Conservation (phyloP, 257 asterid species). For the Apocynum venetum region DNA sequence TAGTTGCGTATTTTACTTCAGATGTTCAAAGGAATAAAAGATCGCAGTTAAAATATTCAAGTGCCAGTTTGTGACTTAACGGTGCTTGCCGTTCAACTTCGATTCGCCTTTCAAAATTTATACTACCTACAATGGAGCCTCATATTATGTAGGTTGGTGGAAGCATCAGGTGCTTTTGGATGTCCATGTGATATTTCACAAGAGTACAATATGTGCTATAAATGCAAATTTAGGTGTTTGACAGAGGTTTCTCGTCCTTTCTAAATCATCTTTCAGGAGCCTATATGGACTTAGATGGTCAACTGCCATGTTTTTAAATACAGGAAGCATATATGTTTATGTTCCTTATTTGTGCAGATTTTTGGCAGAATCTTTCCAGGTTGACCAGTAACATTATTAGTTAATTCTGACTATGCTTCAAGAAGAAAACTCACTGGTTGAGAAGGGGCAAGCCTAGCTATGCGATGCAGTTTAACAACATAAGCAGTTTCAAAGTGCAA, state of each 20-base stretch:
- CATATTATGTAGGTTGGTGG: background rate
- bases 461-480: slow-evolving; percentile 93
- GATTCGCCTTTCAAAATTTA: background rate
- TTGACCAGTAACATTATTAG: background rate
- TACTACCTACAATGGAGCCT: background rate
- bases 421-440: slow-evolving; percentile 70
- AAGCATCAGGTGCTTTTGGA: background rate
- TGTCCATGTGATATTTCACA: background rate
- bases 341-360: background rate
- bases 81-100: background rate
- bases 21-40: background rate
- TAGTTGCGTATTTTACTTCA: background rate
- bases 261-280: background rate
- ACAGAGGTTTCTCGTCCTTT: background rate
- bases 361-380: background rate
- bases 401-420: slow-evolving; percentile 13
- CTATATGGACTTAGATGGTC: background rate
- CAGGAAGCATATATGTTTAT: no score
- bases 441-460: slow-evolving; percentile 79
- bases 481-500: slow-evolving; percentile 96
- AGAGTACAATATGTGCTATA: background rate
- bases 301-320: background rate
- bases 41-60: background rate
- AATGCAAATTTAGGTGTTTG: background rate
- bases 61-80: background rate